A percentile compares a stretch with the other conserved stretches of the same genome.
phyloP scores from a whole-genome alignment of 2,329 filamentous ascomycete species.

The Pezicula carpinea region DNA sequence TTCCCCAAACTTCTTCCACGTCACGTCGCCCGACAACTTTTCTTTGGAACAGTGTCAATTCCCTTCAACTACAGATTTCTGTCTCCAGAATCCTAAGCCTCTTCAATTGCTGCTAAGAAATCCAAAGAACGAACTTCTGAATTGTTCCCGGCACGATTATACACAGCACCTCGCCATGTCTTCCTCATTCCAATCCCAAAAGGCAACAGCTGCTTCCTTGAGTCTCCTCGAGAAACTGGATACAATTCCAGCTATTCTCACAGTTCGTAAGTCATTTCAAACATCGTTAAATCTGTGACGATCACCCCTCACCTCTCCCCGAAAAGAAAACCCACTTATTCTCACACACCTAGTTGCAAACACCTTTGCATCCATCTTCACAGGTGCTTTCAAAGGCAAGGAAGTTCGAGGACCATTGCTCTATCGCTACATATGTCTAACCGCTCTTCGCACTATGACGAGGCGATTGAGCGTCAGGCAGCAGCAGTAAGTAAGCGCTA shows the following conservation, averaged over 20 bases:
- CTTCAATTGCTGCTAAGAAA: background rate
- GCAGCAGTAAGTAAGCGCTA: slow-evolving; percentile 19
- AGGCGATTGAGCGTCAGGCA: slow-evolving; percentile 13
- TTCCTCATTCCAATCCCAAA: slow-evolving; percentile 18
- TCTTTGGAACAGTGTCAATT: no score
- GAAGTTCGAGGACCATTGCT: slow-evolving; percentile 10
- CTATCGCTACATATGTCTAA: slow-evolving; percentile 16
- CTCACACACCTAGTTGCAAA: slow-evolving; percentile 11
- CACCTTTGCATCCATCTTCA: slow-evolving; percentile 13
- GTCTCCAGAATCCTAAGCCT: no score
- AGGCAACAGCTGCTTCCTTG: slow-evolving; percentile 8
- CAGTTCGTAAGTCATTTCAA: slow-evolving; percentile 12
- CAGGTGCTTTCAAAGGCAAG: slow-evolving; percentile 12
- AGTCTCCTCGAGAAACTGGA: slow-evolving; percentile 21
- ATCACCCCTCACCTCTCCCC: background rate
- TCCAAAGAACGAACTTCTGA: background rate
- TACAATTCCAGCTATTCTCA: slow-evolving; percentile 10
- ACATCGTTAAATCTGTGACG: background rate
- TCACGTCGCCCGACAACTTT: no score
- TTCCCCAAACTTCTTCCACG: no score
- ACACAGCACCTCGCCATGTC: background rate
- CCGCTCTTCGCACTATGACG: slow-evolving; percentile 11
- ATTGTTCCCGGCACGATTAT: background rate
- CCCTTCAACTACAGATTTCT: no score
- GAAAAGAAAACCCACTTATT: background rate